phyloP scores from a whole-genome alignment of 1,284 basidiomycete genomes.

The Meripilus lineatus region DNA sequence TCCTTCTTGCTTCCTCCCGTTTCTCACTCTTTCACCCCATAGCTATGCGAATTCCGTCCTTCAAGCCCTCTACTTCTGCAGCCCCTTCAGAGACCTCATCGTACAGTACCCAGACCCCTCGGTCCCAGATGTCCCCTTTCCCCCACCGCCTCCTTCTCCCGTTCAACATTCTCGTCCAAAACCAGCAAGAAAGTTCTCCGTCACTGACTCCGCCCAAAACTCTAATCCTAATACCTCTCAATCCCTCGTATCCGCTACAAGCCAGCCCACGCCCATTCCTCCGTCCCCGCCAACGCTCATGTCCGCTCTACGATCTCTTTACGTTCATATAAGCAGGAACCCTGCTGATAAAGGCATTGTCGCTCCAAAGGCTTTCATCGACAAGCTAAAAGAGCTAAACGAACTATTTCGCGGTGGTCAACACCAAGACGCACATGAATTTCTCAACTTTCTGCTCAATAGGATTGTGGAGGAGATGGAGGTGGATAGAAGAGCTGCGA shows the following conservation, averaged over 20 bases:
- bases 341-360: slow-evolving; percentile 79
- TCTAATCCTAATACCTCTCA: slow-evolving; percentile 18
- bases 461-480: slow-evolving; percentile 92
- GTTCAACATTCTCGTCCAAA: slow-evolving; percentile 18
- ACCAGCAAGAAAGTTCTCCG: slow-evolving; percentile 20
- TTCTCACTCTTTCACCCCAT: slow-evolving; percentile 11
- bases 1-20: slow-evolving; percentile 5
- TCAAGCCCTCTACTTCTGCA: slow-evolving; percentile 89
- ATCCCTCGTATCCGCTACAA: slow-evolving; percentile 10
- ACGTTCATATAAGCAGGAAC: slow-evolving; percentile 74
- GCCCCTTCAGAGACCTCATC: slow-evolving; percentile 77
- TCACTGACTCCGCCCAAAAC: slow-evolving; percentile 17
- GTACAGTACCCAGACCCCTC: slow-evolving; percentile 51
- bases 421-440: slow-evolving; percentile 97
- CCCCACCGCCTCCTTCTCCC: slow-evolving; percentile 38
- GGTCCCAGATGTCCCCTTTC: slow-evolving; percentile 25
- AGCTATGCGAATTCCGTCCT: slow-evolving; percentile 98
- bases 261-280: slow-evolving; percentile 37
- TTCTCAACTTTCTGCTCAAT: slow-evolving; percentile 93
- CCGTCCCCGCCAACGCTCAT: slow-evolving; percentile 74
- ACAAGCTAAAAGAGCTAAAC: slow-evolving; percentile 86
- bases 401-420: slow-evolving; percentile 81
- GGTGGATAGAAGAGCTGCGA: slow-evolving; percentile 49
- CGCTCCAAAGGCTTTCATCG: slow-evolving; percentile 84
- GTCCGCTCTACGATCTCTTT: slow-evolving; percentile 88